phyloP scores from a whole-genome alignment of 2,329 filamentous ascomycete genomes.

The Bipolaris gigantea region DNA sequence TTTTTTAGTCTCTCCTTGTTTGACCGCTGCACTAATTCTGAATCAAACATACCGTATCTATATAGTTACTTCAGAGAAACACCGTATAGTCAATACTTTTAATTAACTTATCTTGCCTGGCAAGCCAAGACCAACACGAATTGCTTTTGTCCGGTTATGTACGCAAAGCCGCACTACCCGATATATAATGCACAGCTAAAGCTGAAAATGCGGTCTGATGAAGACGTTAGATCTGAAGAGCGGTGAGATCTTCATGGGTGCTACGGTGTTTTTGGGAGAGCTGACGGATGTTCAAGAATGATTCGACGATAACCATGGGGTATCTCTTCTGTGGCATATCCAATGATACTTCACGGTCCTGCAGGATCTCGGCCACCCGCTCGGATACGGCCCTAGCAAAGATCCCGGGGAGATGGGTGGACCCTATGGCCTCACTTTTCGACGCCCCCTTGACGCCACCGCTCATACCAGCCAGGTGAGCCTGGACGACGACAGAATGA shows the following conservation, averaged over 20 bases:
- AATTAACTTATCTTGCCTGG: neutral
- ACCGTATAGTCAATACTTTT: too few relatives aligned
- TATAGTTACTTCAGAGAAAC: too few relatives aligned
- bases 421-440: neutral
- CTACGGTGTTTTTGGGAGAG: neutral
- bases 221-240: neutral
- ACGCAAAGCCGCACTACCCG: neutral
- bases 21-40: too few relatives aligned
- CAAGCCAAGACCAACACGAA: neutral
- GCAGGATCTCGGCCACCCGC: neutral
- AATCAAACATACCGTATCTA: too few relatives aligned
- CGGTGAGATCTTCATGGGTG: neutral
- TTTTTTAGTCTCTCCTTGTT: too few relatives aligned
- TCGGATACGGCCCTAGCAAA: neutral
- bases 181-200: neutral
- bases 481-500: neutral
- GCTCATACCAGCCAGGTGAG: neutral
- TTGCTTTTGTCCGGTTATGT: constrained; percentile 1
- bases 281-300: neutral
- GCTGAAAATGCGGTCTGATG: neutral
- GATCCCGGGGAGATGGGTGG: constrained; percentile 8
- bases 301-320: neutral
- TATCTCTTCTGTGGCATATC: neutral
- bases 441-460: neutral
- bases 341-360: neutral